Evolutionary conservation across 176 grass and related monocot genomes (phyloP), one percentile per base, ranked within the genome.

Genomic region (Pharus latifolius): DNA sequence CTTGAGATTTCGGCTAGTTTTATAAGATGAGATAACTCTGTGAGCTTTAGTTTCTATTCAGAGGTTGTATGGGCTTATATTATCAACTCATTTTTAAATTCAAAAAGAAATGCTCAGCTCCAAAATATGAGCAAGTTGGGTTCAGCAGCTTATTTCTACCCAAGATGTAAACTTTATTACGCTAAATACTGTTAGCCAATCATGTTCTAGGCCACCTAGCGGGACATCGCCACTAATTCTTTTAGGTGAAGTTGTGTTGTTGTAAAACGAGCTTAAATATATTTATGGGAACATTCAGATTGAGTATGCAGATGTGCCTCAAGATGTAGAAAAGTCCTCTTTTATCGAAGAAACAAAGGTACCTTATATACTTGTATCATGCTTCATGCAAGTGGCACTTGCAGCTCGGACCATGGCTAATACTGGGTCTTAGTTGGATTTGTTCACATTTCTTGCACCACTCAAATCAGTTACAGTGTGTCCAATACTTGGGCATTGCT

Each of bases 331-430:
- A 74, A 75, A 80, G 32, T 47, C 71, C 33, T 80, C 70, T 75
- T 69, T 63, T 63, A 85, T 80, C 3, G 31, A 75, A 79, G 24
- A 49, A 26, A 80, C 23, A 50, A 64, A 85, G 70, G 70, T 70
- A 85, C 63, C 76, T 75, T n/a, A 77, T 56, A 47, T 45, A 55
- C 76, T 75, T n/a, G 70, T 56, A 47, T 45, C 66, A 80, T 80
- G 60, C 23, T 65, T 73, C 44, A 58, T 70, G 74, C 38, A 80
- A 69, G 64, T 80, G 63, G 46, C 32, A 59, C 33, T 47, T 63
- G 47, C 63, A 80, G 56, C 55, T 80, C 74, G 9, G 56, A 75
- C 76, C 63, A 75, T 69, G 76, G 4, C 47, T 85, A 74, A 69
- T 51, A 31, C 16, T 49, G 17, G 63, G 15, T 76, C 56, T 56